phyloP scores from a whole-genome alignment of 192 early-diverging fungal genomes.

The Coemansia sp. region DNA sequence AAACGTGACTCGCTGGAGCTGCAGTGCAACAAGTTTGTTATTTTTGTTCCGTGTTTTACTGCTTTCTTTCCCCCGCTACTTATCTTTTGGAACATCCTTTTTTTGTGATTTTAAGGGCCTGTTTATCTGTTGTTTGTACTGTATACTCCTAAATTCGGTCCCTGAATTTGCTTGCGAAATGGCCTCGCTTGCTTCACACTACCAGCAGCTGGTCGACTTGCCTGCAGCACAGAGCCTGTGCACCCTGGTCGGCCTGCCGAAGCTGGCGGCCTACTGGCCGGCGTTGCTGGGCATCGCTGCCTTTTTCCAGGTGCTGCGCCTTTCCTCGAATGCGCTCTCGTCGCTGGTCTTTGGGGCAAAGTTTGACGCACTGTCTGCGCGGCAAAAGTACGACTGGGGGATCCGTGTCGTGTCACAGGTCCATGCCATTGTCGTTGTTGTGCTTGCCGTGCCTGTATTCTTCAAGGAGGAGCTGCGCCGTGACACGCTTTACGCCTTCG shows the following conservation, averaged over 20 bases:
- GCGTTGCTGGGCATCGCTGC: conserved; percentile 52
- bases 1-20: too few relatives aligned
- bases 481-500: conserved; percentile 72
- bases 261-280: conserved; percentile 65
- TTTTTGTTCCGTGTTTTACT: background rate
- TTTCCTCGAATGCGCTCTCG: conserved; percentile 61
- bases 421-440: conserved; percentile 67
- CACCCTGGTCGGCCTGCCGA: conserved; percentile 55
- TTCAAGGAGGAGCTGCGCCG: conserved; percentile 59
- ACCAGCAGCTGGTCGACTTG: conserved; percentile 40
- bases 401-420: conserved; percentile 81
- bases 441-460: conserved; percentile 66
- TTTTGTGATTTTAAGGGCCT: too few relatives aligned
- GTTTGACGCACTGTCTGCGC: conserved; percentile 58
- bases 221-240: conserved; percentile 49
- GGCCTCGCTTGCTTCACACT: conserved; percentile 23
- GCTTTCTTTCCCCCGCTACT: too few relatives aligned
- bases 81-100: too few relatives aligned
- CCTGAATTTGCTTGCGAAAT: conserved; percentile 15
- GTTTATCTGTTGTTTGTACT: too few relatives aligned
- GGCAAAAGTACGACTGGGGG: conserved; percentile 65
- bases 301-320: conserved; percentile 57
- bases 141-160: conserved; percentile 4
- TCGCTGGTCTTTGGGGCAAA: conserved; percentile 65
- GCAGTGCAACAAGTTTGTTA: too few relatives aligned